A percentile compares a stretch with the other conserved stretches of the same genome.
Evolutionary conservation across 129 eudicot genomes (phyloP).

Genomic region (Chrysanthemum makinoi): DNA sequence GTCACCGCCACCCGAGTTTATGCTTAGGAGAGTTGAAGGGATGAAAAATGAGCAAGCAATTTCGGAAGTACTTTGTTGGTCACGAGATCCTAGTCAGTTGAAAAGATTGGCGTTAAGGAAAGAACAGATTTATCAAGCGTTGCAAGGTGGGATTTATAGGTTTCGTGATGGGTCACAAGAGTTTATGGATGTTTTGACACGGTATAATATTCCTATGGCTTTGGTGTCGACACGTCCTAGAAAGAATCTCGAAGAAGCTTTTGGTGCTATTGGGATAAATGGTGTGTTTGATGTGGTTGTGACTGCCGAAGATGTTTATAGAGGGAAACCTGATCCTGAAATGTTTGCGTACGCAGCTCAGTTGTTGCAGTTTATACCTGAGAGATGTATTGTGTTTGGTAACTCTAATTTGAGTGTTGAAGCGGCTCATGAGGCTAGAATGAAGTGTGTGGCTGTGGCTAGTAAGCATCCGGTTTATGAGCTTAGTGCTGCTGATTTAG

Average conservation of each 20-base stretch:
- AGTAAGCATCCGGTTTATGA: constrained; percentile 93
- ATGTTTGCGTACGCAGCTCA: constrained; percentile 90
- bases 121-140: constrained; percentile 70
- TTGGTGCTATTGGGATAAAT: constrained; percentile 64
- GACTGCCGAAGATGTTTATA: constrained; percentile 83
- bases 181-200: constrained; percentile 51
- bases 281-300: constrained; percentile 73
- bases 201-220: constrained; percentile 92
- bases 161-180: constrained; percentile 82
- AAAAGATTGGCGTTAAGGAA: constrained; percentile 65
- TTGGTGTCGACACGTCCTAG: constrained; percentile 87
- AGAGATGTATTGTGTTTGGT: constrained; percentile 94
- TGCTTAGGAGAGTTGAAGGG: constrained; percentile 70
- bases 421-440: constrained; percentile 93
- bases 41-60: constrained; percentile 98
- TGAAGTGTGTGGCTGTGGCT: constrained; percentile 98
- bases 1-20: constrained; percentile 64
- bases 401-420: constrained; percentile 89
- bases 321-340: constrained; percentile 98
- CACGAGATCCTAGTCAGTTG: constrained; percentile 68
- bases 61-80: constrained; percentile 94
- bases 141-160: constrained; percentile 69
- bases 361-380: constrained; percentile 69
- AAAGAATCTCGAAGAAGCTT: constrained; percentile 60
- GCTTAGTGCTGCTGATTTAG: constrained; percentile 90